Evolutionary conservation across 225 moss, liverwort and hornwort species (phyloP).

Genomic region (Ulota crispa): DNA sequence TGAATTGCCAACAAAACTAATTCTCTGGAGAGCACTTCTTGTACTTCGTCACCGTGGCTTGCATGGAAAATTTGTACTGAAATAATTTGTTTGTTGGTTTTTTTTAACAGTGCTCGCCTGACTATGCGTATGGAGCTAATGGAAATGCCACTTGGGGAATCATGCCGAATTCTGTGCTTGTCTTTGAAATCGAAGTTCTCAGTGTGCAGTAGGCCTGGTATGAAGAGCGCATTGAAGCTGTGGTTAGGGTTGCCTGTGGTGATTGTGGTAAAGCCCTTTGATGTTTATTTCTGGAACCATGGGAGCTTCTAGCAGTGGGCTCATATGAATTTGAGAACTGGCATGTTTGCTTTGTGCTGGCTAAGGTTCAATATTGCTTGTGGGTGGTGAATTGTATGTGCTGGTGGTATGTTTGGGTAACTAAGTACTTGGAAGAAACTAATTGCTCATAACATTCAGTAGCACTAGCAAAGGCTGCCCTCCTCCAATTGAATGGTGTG

Average conservation of each 20-base stretch:
- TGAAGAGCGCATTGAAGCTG: neutral
- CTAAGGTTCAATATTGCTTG: neutral
- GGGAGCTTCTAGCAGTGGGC: neutral
- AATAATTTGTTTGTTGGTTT: neutral
- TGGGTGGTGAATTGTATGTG: neutral
- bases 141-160: constrained; percentile 92
- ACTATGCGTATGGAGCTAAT: constrained; percentile 78
- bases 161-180: constrained; percentile 81
- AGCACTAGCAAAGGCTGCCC: too few relatives aligned
- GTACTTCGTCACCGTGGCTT: neutral
- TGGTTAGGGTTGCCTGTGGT: constrained; percentile 14
- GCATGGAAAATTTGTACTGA: neutral
- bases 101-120: constrained; percentile 74
- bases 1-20: neutral
- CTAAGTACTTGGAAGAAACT: too few relatives aligned
- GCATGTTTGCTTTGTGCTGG: neutral
- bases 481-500: too few relatives aligned
- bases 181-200: constrained; percentile 93
- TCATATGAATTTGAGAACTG: neutral
- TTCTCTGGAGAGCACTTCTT: neutral
- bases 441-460: too few relatives aligned
- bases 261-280: neutral
- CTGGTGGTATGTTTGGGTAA: neutral
- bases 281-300: neutral
- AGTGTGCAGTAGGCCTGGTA: constrained; percentile 42